A percentile compares a stretch with the other conserved stretches of the same genome.
Evolutionary conservation across 2,329 filamentous ascomycete genomes (phyloP).

Genomic region (Venturia effusa): DNA sequence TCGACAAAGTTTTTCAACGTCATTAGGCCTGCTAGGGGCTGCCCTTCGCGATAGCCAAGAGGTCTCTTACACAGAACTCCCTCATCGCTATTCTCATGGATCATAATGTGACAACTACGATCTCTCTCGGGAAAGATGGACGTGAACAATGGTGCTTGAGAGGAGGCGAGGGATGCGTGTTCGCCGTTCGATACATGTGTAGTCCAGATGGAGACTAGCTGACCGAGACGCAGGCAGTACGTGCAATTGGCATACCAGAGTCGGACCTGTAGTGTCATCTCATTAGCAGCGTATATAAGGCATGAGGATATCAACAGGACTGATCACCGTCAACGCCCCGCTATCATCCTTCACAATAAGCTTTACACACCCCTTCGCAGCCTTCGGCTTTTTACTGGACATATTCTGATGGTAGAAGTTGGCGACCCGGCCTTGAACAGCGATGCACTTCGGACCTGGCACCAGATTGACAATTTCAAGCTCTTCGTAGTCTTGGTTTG

Average conservation of each 20-base stretch:
- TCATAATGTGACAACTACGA: conserved; percentile 41
- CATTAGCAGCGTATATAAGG: not conserved
- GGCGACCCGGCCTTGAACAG: conserved; percentile 44
- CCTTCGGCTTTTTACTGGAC: conserved; percentile 30
- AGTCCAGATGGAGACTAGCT: conserved; percentile 46
- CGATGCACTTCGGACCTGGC: conserved; percentile 39
- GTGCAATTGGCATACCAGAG: conserved; percentile 37
- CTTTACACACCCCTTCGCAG: conserved; percentile 41
- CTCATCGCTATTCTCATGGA: conserved; percentile 39
- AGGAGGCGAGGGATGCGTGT: conserved; percentile 28
- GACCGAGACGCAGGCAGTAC: conserved; percentile 39
- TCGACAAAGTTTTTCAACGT: conserved; percentile 44
- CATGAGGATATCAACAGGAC: not conserved
- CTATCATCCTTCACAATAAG: conserved; percentile 46
- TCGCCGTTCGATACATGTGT: conserved; percentile 42
- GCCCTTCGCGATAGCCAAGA: conserved; percentile 29
- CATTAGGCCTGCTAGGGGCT: conserved; percentile 39
- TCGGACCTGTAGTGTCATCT: conserved; percentile 29
- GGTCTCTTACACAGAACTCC: conserved; percentile 34
- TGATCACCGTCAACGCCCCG: conserved; percentile 40
- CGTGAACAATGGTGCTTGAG: conserved; percentile 38
- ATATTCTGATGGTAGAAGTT: conserved; percentile 40
- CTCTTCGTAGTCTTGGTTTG: conserved; percentile 37
- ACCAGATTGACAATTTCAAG: conserved; percentile 36
- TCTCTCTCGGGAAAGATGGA: conserved; percentile 49